phyloP scores from a whole-genome alignment of 140 eudicot species.

The Erigeron philadelphicus region DNA sequence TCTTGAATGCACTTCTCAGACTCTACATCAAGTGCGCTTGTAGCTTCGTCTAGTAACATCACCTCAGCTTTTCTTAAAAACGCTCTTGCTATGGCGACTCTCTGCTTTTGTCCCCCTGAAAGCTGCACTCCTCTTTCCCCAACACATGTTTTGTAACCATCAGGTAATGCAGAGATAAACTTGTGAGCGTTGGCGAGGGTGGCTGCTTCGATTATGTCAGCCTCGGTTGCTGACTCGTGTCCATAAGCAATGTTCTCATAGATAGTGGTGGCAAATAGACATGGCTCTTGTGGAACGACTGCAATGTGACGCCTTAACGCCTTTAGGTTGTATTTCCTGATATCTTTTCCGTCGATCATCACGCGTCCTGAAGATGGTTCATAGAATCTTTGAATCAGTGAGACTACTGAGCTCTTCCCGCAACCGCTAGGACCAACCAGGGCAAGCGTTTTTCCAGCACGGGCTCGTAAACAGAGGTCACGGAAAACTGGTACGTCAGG shows the following conservation, averaged over 20 bases:
- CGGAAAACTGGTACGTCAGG: conserved; percentile 69
- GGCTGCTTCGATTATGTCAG: conserved; percentile 86
- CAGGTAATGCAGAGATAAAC: conserved; percentile 74
- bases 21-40: conserved; percentile 91
- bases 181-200: conserved; percentile 84
- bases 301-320: conserved; percentile 72
- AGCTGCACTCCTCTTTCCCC: conserved; percentile 88
- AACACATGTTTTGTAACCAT: conserved; percentile 74
- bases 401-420: conserved; percentile 82
- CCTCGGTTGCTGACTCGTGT: conserved; percentile 67
- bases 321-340: conserved; percentile 68
- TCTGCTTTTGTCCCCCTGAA: conserved; percentile 86
- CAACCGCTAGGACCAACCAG: conserved; percentile 95
- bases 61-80: conserved; percentile 77
- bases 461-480: conserved; percentile 75
- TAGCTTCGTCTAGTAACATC: conserved; percentile 86
- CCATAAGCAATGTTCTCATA: conserved; percentile 85
- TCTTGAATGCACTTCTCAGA: conserved; percentile 82
- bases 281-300: conserved; percentile 83
- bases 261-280: conserved; percentile 81
- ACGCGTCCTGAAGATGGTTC: conserved; percentile 87
- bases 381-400: conserved; percentile 67
- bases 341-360: conserved; percentile 77
- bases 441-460: conserved; percentile 85
- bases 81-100: conserved; percentile 85